Percentiles rank a stretch among this genome's conserved stretches.
These are phyloP conservation scores for Neonectria hederae DNA, from an alignment of 2,329 filamentous ascomycete species.

Conservation along the genomic window DNA sequence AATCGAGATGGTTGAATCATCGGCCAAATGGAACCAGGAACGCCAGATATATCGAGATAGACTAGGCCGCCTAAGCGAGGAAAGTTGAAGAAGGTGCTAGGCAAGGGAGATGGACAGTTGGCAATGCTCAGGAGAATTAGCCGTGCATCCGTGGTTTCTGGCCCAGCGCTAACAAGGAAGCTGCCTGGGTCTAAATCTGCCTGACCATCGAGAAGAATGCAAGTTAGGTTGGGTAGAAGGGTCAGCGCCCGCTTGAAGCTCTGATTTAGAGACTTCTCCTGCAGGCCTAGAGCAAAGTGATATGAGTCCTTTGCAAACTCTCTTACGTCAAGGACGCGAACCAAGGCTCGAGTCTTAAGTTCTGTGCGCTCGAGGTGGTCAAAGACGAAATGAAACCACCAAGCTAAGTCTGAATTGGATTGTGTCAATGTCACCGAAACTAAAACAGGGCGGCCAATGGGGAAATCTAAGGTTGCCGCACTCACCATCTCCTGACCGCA, in stretches of 20 bases:
- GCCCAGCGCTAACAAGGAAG: conserved; percentile 40
- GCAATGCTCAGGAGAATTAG: conserved; percentile 56
- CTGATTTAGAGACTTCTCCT: conserved; percentile 46
- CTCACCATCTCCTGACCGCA: conserved; percentile 59
- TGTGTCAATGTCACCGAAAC: conserved; percentile 17
- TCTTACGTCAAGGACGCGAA: conserved; percentile 60
- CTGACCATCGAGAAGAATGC: conserved; percentile 60
- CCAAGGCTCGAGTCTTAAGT: conserved; percentile 52
- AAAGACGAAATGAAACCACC: conserved; percentile 60
- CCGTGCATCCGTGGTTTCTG: conserved; percentile 3
- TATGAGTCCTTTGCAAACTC: conserved; percentile 51
- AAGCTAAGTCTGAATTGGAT: conserved; percentile 55
- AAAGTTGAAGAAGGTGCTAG: conserved; percentile 51
- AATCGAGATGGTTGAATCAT: conserved; percentile 50
- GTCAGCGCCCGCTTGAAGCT: conserved; percentile 52
- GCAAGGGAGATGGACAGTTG: conserved; percentile 52
- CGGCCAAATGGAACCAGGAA: conserved; percentile 56
- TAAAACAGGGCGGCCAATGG: background rate
- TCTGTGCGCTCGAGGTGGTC: conserved; percentile 49
- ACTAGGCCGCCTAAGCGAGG: conserved; percentile 53
- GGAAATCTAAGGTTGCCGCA: conserved; percentile 8
- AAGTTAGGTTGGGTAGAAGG: conserved; percentile 56
- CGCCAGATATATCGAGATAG: conserved; percentile 63
- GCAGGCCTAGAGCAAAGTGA: conserved; percentile 53
- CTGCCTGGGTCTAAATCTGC: conserved; percentile 54